A percentile compares a stretch with the other conserved stretches of the same genome.
These are phyloP conservation scores for Euphorbia corollata DNA, from an alignment of 441 rosid species.

Conservation along the genomic window DNA sequence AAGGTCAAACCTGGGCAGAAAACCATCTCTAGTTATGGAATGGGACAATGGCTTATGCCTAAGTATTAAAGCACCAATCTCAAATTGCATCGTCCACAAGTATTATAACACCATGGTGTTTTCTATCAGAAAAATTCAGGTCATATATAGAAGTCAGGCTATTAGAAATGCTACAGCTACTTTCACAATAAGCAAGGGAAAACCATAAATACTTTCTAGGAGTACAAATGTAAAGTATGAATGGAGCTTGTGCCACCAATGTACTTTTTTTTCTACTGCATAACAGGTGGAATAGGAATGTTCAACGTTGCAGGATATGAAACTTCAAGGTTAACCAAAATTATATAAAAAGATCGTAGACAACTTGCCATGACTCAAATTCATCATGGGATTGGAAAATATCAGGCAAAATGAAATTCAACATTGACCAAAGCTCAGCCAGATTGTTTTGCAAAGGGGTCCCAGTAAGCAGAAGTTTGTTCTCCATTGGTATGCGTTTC, in stretches of 20 bases:
- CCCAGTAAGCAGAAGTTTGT: slow-evolving; percentile 89
- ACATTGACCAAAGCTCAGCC: slow-evolving; percentile 92
- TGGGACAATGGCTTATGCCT: background rate
- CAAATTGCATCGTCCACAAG: background rate
- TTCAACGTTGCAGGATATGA: slow-evolving; percentile 1
- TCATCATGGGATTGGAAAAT: slow-evolving; percentile 87
- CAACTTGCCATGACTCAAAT: slow-evolving; percentile 80
- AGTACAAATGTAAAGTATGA: background rate
- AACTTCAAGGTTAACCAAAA: background rate
- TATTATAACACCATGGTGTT: slow-evolving; percentile 2
- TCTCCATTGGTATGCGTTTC: slow-evolving; percentile 44
- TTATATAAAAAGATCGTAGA: background rate
- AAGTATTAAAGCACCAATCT: slow-evolving; percentile 6
- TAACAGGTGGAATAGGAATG: background rate
- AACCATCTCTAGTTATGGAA: slow-evolving; percentile 13
- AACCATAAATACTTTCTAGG: background rate
- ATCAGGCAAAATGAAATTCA: slow-evolving; percentile 91
- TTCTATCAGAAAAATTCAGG: background rate
- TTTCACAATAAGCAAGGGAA: background rate
- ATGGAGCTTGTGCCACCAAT: background rate
- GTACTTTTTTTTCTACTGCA: slow-evolving; percentile 1
- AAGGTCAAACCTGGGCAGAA: slow-evolving; percentile 71
- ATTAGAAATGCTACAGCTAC: background rate
- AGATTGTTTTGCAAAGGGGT: slow-evolving; percentile 94
- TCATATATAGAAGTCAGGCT: background rate